phyloP scores from a whole-genome alignment of 495 filamentous ascomycete species.

The Annulohypoxylon stygium region DNA sequence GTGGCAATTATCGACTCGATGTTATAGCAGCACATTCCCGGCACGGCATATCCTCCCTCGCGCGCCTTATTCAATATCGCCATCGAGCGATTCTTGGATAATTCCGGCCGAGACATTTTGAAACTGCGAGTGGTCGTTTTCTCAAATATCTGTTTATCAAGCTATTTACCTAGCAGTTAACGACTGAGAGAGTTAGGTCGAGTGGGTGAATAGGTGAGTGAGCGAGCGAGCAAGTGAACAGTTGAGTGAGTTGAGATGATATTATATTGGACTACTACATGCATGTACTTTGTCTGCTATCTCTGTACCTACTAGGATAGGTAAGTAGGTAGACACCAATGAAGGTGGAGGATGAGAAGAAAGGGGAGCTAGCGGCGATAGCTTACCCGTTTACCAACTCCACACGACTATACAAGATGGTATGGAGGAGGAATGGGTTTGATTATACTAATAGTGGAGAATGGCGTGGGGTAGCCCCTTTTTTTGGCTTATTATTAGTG shows the following conservation, averaged over 20 bases:
- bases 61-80: conserved; percentile 76
- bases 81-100: conserved; percentile 73
- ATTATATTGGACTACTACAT: neutral
- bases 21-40: conserved; percentile 89
- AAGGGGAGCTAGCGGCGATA: conserved; percentile 7
- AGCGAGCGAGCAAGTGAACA: neutral
- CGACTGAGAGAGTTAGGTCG: no score
- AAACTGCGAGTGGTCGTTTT: neutral
- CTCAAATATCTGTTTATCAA: neutral
- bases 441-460: conserved; percentile 34
- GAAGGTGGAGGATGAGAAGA: neutral
- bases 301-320: neutral
- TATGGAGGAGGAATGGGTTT: neutral
- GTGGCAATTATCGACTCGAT: conserved; percentile 84
- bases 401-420: neutral
- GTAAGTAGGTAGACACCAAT: neutral
- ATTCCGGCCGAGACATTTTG: conserved; percentile 64
- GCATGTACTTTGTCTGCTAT: neutral
- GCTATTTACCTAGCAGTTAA: no score
- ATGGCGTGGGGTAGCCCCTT: conserved; percentile 37
- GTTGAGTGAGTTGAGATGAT: neutral
- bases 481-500: conserved; percentile 17
- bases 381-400: conserved; percentile 5
- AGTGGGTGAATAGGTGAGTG: neutral
- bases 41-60: conserved; percentile 74